These are phyloP conservation scores for Microthlaspi erraticum DNA, from an alignment of 345 rosid genomes.

Conservation along the genomic window DNA sequence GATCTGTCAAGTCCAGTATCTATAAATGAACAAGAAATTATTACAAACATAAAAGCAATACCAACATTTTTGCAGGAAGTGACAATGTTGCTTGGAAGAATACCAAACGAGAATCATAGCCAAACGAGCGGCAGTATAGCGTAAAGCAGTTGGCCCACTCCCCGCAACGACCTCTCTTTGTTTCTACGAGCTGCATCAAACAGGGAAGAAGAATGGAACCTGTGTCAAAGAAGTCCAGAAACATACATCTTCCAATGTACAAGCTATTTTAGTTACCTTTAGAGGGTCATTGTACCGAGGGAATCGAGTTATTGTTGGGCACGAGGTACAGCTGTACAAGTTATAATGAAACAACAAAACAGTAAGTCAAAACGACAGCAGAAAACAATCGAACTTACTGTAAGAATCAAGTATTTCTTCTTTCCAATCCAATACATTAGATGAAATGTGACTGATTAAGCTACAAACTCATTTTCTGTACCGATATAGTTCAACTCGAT, in stretches of 20 bases:
- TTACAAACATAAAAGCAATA: not conserved
- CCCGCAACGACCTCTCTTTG: constrained; percentile 94
- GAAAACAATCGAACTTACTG: constrained; percentile 16
- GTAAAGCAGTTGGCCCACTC: constrained; percentile 99
- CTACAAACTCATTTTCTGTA: no score
- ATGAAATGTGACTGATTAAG: constrained; percentile 1
- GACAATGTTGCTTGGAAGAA: constrained; percentile 23
- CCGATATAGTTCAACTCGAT: constrained; percentile 82
- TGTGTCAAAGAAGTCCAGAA: constrained; percentile 19
- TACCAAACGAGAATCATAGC: constrained; percentile 90
- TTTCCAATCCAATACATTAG: not conserved
- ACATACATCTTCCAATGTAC: constrained; percentile 10
- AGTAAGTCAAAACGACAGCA: constrained; percentile 3
- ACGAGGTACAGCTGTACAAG: constrained; percentile 64
- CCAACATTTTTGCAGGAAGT: not conserved
- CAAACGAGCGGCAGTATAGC: constrained; percentile 85
- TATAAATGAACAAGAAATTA: constrained; percentile 45
- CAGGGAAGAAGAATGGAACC: constrained; percentile 6
- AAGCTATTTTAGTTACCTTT: constrained; percentile 59
- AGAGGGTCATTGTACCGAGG: constrained; percentile 91
- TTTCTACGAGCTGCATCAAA: constrained; percentile 74
- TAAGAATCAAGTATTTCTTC: constrained; percentile 2
- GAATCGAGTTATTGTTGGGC: constrained; percentile 76
- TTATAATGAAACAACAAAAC: constrained; percentile 24
- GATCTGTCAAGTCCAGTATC: constrained; percentile 90